These are phyloP conservation scores for Pseudoperonospora humuli DNA, from an alignment of 352 stramenopile genomes.

Conservation along the genomic window DNA sequence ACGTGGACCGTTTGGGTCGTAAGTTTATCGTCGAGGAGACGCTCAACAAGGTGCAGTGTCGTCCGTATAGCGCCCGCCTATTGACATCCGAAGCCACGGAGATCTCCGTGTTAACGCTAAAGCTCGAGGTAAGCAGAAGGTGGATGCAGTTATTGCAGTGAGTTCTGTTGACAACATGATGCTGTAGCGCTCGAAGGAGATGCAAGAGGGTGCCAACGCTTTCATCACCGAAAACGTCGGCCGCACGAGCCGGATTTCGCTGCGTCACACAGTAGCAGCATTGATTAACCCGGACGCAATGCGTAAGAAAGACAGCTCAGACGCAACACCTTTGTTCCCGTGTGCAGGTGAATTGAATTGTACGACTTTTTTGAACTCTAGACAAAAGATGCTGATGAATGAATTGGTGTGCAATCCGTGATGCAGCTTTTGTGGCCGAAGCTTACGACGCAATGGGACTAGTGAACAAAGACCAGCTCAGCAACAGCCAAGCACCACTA, in stretches of 20 bases:
- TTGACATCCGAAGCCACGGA: slow-evolving; percentile 62
- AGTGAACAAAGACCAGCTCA: slow-evolving; percentile 34
- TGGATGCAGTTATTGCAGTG: neutral
- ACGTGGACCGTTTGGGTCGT: slow-evolving; percentile 69
- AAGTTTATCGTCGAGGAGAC: slow-evolving; percentile 85
- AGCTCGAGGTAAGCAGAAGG: slow-evolving; percentile 25
- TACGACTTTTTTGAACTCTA: neutral
- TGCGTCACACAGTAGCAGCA: slow-evolving; percentile 41
- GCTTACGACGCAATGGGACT: slow-evolving; percentile 61
- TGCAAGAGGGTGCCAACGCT: slow-evolving; percentile 43
- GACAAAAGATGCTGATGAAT: neutral
- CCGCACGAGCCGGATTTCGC: slow-evolving; percentile 52
- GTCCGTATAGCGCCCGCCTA: slow-evolving; percentile 67
- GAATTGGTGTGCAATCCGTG: neutral
- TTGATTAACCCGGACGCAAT: slow-evolving; percentile 38
- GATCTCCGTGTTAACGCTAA: slow-evolving; percentile 73
- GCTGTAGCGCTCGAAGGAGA: slow-evolving; percentile 48
- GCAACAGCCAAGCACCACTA: slow-evolving; percentile 19
- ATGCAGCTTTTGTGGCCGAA: slow-evolving; percentile 54
- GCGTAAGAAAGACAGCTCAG: slow-evolving; percentile 1
- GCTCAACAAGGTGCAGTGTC: slow-evolving; percentile 66
- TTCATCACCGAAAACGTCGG: slow-evolving; percentile 53
- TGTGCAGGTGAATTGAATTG: slow-evolving; percentile 36
- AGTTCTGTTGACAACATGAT: slow-evolving; percentile 3
- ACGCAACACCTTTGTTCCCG: slow-evolving; percentile 30